Evolutionary conservation across 2,329 filamentous ascomycete species (phyloP).

Genomic region (Aspergillus unguis): DNA sequence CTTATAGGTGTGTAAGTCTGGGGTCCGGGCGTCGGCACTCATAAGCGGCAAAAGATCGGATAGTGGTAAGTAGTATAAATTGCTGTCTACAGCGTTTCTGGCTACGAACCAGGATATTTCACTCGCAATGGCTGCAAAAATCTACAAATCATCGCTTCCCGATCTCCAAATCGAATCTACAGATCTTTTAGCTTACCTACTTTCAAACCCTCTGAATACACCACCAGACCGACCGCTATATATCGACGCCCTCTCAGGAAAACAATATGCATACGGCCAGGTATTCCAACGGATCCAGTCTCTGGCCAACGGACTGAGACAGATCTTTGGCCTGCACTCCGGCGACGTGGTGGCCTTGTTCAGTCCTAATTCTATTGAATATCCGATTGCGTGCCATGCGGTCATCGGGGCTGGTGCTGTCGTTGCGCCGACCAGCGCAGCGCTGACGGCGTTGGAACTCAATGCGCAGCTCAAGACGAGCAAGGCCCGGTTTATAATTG

Average conservation of each 20-base stretch:
- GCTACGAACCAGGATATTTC: too few species aligned
- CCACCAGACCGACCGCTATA: neutral
- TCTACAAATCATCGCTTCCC: constrained; percentile 1
- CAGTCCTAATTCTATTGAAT: constrained; percentile 4
- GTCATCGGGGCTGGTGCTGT: neutral
- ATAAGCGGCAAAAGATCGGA: too few species aligned
- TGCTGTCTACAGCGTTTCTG: too few species aligned
- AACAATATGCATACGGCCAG: neutral
- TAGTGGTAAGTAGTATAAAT: too few species aligned
- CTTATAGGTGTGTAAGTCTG: too few species aligned
- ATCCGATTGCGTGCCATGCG: constrained; percentile 4
- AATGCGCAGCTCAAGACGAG: constrained; percentile 4
- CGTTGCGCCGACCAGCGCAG: constrained; percentile 2
- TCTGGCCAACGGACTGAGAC: neutral
- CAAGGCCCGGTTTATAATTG: constrained; percentile 1
- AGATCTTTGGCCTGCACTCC: neutral
- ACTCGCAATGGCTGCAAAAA: neutral
- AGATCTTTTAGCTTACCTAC: neutral
- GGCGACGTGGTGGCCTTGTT: constrained; percentile 2
- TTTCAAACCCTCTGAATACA: constrained; percentile 2
- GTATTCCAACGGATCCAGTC: constrained; percentile 2
- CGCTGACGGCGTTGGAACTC: neutral
- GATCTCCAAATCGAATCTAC: neutral
- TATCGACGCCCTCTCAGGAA: neutral
- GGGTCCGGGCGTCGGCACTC: too few species aligned